A percentile compares a stretch with the other conserved stretches of the same genome.
Evolutionary conservation across 352 stramenopile species (phyloP).

Genomic region (Blastocystis sp.): DNA sequence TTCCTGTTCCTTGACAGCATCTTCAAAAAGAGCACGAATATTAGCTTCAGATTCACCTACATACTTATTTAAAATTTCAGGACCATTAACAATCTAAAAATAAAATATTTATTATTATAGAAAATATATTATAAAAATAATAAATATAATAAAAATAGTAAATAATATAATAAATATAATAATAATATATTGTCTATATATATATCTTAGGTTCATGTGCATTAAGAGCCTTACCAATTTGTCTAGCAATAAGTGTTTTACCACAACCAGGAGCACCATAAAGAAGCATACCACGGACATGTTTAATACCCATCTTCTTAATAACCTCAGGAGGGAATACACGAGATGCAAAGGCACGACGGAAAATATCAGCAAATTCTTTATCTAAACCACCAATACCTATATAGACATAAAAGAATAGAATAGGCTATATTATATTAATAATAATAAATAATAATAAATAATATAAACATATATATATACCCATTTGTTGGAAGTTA

Average conservation of each 20-base stretch:
- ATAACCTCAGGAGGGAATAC: slow-evolving; percentile 84
- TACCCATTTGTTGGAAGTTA: slow-evolving; percentile 41
- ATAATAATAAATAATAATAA: slow-evolving; percentile 25
- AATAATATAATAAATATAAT: too few relatives aligned
- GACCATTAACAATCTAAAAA: slow-evolving; percentile 90
- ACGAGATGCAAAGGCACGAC: slow-evolving; percentile 83
- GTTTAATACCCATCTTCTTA: slow-evolving; percentile 88
- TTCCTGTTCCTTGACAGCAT: slow-evolving; percentile 60
- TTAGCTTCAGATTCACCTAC: slow-evolving; percentile 92
- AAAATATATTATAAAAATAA: too few relatives aligned
- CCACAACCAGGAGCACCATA: slow-evolving; percentile 60
- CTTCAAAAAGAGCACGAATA: slow-evolving; percentile 86
- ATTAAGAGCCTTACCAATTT: slow-evolving; percentile 90
- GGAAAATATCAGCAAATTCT: slow-evolving; percentile 93
- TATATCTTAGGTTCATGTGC: slow-evolving; percentile 61
- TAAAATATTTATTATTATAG: too few relatives aligned
- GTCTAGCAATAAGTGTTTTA: slow-evolving; percentile 90
- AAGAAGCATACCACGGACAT: slow-evolving; percentile 81
- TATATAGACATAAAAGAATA: slow-evolving; percentile 81
- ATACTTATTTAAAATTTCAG: slow-evolving; percentile 97
- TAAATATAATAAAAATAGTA: too few relatives aligned
- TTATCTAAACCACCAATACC: slow-evolving; percentile 91
- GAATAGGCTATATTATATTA: slow-evolving; percentile 57
- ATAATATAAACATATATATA: too few relatives aligned
- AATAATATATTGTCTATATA: too few relatives aligned